phyloP scores from a whole-genome alignment of 768 basidiomycete genomes.

The Tulasnella sp. region DNA sequence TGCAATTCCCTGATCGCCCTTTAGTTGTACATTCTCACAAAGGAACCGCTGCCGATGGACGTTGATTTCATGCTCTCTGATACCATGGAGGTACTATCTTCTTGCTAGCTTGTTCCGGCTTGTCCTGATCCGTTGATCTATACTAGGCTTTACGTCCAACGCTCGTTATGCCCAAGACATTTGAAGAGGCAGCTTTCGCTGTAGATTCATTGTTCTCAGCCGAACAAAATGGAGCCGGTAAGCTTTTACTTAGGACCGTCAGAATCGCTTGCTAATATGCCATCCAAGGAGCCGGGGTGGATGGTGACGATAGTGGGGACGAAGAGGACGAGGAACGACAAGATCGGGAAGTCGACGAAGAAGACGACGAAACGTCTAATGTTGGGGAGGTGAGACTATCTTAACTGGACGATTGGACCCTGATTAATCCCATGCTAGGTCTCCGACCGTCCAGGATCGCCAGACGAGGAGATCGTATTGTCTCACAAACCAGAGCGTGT shows the following conservation, averaged over 20 bases:
- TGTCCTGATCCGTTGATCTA: background rate
- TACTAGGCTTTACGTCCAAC: slow-evolving; percentile 78
- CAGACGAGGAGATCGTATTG: slow-evolving; percentile 35
- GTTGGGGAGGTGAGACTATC: slow-evolving; percentile 16
- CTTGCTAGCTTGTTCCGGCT: background rate
- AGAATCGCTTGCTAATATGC: background rate
- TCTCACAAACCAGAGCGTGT: slow-evolving; percentile 41
- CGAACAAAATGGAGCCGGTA: slow-evolving; percentile 48
- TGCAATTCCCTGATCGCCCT: slow-evolving; percentile 22
- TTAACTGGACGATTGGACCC: background rate
- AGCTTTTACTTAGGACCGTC: slow-evolving; percentile 19
- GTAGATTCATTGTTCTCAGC: slow-evolving; percentile 83
- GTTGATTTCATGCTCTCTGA: slow-evolving; percentile 95
- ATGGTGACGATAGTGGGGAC: slow-evolving; percentile 27
- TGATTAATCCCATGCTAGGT: slow-evolving; percentile 27
- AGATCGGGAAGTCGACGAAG: slow-evolving; percentile 14
- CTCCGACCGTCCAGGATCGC: slow-evolving; percentile 65
- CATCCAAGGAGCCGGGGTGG: slow-evolving; percentile 50
- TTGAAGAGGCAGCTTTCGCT: slow-evolving; percentile 75
- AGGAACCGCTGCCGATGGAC: slow-evolving; percentile 87
- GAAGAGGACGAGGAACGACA: slow-evolving; percentile 48
- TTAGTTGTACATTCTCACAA: slow-evolving; percentile 78
- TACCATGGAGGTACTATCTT: slow-evolving; percentile 64
- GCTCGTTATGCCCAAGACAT: slow-evolving; percentile 50
- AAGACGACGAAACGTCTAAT: slow-evolving; percentile 19